Conservation (phyloP, 2,329 filamentous ascomycete species). For the Diplodia mutila region DNA sequence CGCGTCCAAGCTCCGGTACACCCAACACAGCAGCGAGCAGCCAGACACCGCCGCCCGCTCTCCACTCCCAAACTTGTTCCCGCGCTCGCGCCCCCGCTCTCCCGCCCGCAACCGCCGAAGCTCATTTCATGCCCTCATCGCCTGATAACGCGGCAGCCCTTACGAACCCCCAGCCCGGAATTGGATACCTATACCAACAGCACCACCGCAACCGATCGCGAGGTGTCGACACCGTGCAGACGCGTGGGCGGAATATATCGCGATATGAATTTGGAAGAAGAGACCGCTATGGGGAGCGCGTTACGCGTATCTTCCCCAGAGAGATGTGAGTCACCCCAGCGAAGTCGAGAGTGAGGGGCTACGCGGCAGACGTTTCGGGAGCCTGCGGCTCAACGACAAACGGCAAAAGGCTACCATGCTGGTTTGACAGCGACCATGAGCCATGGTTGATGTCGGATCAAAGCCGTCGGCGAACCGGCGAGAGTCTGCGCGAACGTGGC, state of each 20-base stretch:
- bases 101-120: background rate
- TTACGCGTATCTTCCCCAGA: conserved; percentile 46
- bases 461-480: background rate
- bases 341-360: background rate
- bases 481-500: conserved; percentile 11
- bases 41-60: conserved; percentile 8
- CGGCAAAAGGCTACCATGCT: background rate
- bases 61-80: background rate
- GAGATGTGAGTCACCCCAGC: conserved; percentile 42
- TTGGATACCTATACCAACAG: conserved; percentile 42
- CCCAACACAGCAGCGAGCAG: conserved; percentile 13
- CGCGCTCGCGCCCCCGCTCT: background rate
- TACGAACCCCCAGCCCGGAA: conserved; percentile 39
- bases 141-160: conserved; percentile 38
- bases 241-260: conserved; percentile 43
- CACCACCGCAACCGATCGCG: conserved; percentile 41
- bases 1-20: conserved; percentile 17
- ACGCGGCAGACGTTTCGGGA: background rate
- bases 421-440: background rate
- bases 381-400: background rate
- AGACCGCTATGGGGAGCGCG: conserved; percentile 43
- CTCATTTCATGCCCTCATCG: conserved; percentile 32
- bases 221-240: conserved; percentile 40
- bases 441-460: background rate
- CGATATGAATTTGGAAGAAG: conserved; percentile 48